Percentiles rank a stretch among this genome's conserved stretches.
Evolutionary conservation across 1,284 basidiomycete genomes (phyloP).

Genomic region (Athelia psychrophila): DNA sequence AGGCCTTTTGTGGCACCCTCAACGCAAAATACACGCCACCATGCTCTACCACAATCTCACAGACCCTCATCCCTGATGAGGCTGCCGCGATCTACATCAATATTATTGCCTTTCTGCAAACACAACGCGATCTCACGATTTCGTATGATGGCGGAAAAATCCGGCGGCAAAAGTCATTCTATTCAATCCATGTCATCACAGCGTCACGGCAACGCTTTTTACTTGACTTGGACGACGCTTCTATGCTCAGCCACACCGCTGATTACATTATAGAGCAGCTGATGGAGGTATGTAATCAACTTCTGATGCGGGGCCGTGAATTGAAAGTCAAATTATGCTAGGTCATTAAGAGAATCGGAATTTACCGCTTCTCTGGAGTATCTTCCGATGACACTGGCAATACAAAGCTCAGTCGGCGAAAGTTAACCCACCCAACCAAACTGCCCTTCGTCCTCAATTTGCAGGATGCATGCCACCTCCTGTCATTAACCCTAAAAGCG

Average conservation of each 20-base stretch:
- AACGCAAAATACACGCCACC: not conserved
- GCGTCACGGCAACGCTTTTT: constrained; percentile 10
- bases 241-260: constrained; percentile 17
- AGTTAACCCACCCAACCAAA: constrained; percentile 13
- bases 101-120: not conserved
- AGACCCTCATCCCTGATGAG: not conserved
- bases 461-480: constrained; percentile 28
- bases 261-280: constrained; percentile 17
- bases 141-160: constrained; percentile 17
- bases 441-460: constrained; percentile 24
- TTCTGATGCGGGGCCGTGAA: not conserved
- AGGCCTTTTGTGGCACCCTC: not conserved
- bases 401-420: constrained; percentile 19
- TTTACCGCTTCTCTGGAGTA: constrained; percentile 17
- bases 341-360: constrained; percentile 22
- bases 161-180: constrained; percentile 13
- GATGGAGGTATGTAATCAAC: not conserved
- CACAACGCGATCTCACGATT: constrained; percentile 9
- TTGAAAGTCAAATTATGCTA: constrained; percentile 8
- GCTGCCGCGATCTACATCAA: not conserved
- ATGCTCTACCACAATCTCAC: not conserved
- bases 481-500: constrained; percentile 25
- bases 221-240: constrained; percentile 18
- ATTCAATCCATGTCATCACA: constrained; percentile 22
- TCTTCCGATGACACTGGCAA: constrained; percentile 32